phyloP scores from a whole-genome alignment of 1,139 yeast genomes.

The Hanseniaspora gamundiae region DNA sequence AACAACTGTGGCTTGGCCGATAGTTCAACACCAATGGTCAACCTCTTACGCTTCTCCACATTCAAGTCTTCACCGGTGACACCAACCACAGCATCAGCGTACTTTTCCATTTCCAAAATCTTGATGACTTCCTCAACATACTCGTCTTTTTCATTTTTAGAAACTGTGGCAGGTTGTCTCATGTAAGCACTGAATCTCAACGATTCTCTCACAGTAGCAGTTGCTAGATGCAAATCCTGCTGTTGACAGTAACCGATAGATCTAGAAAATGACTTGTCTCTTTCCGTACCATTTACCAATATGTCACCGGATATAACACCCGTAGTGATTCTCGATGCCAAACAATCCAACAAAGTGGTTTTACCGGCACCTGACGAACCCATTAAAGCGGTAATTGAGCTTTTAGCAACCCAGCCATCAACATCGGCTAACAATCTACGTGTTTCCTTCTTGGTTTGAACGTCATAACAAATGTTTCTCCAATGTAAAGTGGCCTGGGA shows the following conservation, averaged over 20 bases:
- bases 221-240: conserved; percentile 52
- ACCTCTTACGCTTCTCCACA: conserved; percentile 65
- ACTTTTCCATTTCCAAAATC: conserved; percentile 50
- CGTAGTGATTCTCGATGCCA: conserved; percentile 54
- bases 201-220: conserved; percentile 62
- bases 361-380: conserved; percentile 74
- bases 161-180: conserved; percentile 43
- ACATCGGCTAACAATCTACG: conserved; percentile 45
- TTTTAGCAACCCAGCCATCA: conserved; percentile 63
- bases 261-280: conserved; percentile 55
- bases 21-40: conserved; percentile 67
- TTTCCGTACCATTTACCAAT: conserved; percentile 48
- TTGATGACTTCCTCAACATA: conserved; percentile 55
- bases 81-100: conserved; percentile 66
- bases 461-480: conserved; percentile 40
- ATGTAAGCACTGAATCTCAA: conserved; percentile 52
- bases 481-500: conserved; percentile 34
- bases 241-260: conserved; percentile 65
- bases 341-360: conserved; percentile 51
- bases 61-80: conserved; percentile 54
- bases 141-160: conserved; percentile 43
- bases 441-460: conserved; percentile 37
- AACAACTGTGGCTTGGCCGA: conserved; percentile 70
- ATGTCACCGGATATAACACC: conserved; percentile 58
- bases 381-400: conserved; percentile 54